These are phyloP conservation scores for Naganishia friedmannii DNA, from an alignment of 768 basidiomycete genomes.

Conservation along the genomic window DNA sequence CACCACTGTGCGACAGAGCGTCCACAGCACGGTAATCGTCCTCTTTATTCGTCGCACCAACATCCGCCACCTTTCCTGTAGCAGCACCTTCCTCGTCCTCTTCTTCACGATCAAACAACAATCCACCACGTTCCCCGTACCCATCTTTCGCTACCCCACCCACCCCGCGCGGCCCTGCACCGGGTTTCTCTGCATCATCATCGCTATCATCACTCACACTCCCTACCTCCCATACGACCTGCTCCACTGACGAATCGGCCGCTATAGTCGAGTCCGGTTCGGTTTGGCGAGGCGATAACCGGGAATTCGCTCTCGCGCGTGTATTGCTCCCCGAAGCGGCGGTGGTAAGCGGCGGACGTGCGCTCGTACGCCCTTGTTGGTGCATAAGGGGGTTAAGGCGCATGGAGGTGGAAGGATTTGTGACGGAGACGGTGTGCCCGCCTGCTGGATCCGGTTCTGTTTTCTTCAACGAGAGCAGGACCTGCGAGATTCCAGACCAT, in stretches of 20 bases:
- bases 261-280: neutral
- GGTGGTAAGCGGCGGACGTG: conserved; percentile 1
- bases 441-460: conserved; percentile 59
- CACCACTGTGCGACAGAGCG: neutral
- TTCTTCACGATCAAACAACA: conserved; percentile 25
- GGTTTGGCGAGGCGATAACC: conserved; percentile 5
- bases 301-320: conserved; percentile 15
- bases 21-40: conserved; percentile 14
- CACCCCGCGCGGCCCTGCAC: conserved; percentile 26
- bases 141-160: conserved; percentile 24
- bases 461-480: conserved; percentile 90
- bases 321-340: neutral
- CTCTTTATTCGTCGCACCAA: conserved; percentile 19
- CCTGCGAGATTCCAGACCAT: conserved; percentile 29
- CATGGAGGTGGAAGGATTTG: conserved; percentile 38
- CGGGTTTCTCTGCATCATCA: conserved; percentile 24
- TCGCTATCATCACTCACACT: conserved; percentile 28
- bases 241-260: neutral
- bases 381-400: conserved; percentile 40
- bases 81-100: conserved; percentile 20
- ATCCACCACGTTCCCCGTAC: conserved; percentile 22
- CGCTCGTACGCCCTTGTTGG: conserved; percentile 38
- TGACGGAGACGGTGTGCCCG: conserved; percentile 32
- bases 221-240: conserved; percentile 29
- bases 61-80: conserved; percentile 11